Conservation (phyloP, 1,139 yeast genomes). For the Casaregolazyma suthepensis region DNA sequence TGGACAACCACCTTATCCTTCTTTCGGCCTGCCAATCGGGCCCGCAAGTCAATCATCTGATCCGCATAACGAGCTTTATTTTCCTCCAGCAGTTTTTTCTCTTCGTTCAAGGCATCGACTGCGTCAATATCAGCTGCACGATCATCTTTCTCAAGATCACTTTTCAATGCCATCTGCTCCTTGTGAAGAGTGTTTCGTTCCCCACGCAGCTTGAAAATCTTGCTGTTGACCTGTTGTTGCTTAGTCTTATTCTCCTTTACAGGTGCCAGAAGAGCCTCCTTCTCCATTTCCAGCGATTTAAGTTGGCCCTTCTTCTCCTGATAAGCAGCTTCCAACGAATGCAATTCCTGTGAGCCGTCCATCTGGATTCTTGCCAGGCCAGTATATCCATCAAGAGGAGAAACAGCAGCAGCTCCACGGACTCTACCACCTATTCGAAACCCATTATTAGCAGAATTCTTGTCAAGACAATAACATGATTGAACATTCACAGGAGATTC, state of each 20-base stretch:
- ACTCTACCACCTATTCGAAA: conserved; percentile 7
- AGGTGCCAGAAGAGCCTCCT: background rate
- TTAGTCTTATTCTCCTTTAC: background rate
- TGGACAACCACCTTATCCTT: conserved; percentile 2
- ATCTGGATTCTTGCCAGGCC: conserved; percentile 1
- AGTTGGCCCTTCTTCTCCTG: background rate
- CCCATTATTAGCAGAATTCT: conserved; percentile 5
- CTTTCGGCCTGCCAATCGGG: background rate
- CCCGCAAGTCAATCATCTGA: conserved; percentile 6
- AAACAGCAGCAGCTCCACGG: conserved; percentile 38
- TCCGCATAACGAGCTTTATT: conserved; percentile 4
- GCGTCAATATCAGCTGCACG: conserved; percentile 5
- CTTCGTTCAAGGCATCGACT: conserved; percentile 2
- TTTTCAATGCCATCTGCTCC: conserved; percentile 4
- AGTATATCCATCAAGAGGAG: conserved; percentile 47
- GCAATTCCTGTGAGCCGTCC: background rate
- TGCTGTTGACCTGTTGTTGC: background rate
- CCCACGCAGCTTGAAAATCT: background rate
- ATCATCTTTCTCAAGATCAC: conserved; percentile 11
- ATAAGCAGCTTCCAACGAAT: background rate
- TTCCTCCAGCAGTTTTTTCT: conserved; percentile 3
- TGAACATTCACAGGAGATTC: conserved; percentile 38
- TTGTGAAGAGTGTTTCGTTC: background rate
- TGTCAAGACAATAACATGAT: conserved; percentile 35
- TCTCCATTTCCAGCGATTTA: background rate